These are phyloP conservation scores for Nepenthes gracilis DNA, from an alignment of 148 eudicot species.

Conservation along the genomic window DNA sequence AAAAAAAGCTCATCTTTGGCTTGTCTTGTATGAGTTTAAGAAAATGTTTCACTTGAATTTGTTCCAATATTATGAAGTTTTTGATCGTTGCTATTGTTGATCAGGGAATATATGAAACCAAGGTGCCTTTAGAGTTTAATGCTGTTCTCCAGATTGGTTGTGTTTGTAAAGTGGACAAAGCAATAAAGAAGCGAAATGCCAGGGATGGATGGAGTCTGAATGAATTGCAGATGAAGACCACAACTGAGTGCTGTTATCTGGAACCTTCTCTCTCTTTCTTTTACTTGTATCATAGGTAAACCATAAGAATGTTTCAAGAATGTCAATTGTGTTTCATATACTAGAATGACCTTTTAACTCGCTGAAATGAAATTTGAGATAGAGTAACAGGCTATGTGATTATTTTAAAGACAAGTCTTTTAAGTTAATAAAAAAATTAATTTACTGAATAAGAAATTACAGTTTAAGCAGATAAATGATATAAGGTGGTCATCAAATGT, in stretches of 20 bases:
- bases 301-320: not conserved
- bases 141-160: slow-evolving; percentile 85
- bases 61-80: no score
- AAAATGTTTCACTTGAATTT: no score
- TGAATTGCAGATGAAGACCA: slow-evolving; percentile 91
- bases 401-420: no score
- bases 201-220: slow-evolving; percentile 70
- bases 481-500: no score
- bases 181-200: slow-evolving; percentile 57
- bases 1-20: no score
- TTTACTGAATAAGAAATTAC: no score
- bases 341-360: no score
- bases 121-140: slow-evolving; percentile 62
- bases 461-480: no score
- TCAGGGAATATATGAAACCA: slow-evolving; percentile 95
- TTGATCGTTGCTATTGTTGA: slow-evolving; percentile 5
- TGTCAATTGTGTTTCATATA: not conserved
- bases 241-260: slow-evolving; percentile 79
- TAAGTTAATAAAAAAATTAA: no score
- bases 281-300: slow-evolving; percentile 91
- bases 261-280: slow-evolving; percentile 65
- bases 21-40: no score
- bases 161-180: slow-evolving; percentile 83
- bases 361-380: no score
- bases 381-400: no score